A percentile compares a stretch with the other conserved stretches of the same genome.
phyloP scores from a whole-genome alignment of 208 protist genomes.

The Leishmania braziliensis region DNA sequence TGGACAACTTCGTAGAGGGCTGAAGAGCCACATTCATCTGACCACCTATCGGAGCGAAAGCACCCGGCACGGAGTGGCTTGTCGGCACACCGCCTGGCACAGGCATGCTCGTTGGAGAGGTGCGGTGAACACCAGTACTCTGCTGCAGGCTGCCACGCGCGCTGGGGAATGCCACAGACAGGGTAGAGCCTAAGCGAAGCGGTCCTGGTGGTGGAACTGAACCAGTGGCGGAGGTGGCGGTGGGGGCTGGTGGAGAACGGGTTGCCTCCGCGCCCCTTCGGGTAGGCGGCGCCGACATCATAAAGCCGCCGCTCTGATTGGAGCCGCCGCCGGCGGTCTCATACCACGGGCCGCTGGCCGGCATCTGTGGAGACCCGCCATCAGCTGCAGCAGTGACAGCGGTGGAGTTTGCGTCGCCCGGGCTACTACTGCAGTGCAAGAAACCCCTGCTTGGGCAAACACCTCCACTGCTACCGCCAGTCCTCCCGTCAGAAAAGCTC shows the following conservation, averaged over 20 bases:
- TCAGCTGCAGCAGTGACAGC: neutral
- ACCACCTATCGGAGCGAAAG: neutral
- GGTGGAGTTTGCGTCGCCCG: neutral
- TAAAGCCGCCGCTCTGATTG: neutral
- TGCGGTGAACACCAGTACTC: neutral
- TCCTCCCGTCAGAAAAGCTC: neutral
- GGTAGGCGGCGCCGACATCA: neutral
- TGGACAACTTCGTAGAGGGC: neutral
- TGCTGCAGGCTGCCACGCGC: neutral
- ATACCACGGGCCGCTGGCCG: neutral
- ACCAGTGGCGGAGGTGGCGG: neutral
- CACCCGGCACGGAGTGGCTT: neutral
- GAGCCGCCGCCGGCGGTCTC: neutral
- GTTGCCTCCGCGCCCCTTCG: neutral
- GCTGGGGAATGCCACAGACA: neutral
- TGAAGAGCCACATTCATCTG: neutral
- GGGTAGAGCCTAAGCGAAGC: neutral
- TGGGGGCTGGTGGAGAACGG: neutral
- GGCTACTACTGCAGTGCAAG: neutral
- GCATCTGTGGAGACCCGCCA: neutral
- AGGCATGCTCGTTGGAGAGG: neutral
- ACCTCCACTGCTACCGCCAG: neutral
- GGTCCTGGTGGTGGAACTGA: neutral
- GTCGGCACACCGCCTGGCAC: too few relatives aligned
- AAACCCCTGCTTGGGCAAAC: neutral